Percentiles rank a stretch among this genome's conserved stretches.
phyloP scores from a whole-genome alignment of 1,139 yeast genomes.

The Suhomyces coccinellae region DNA sequence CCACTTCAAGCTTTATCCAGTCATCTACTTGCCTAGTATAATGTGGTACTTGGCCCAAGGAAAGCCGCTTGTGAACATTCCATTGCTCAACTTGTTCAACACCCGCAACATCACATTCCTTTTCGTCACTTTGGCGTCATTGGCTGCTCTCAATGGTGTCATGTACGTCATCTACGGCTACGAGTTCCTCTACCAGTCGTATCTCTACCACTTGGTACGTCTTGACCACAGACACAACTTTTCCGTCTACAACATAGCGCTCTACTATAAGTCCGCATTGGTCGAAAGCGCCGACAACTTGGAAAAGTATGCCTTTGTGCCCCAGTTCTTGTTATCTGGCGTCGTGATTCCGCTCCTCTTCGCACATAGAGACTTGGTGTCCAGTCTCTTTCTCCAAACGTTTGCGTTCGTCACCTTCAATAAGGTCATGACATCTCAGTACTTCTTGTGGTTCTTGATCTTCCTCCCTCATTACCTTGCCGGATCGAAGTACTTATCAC shows the following conservation, averaged over 20 bases:
- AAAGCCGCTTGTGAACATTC: conserved; percentile 26
- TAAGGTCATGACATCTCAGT: conserved; percentile 92
- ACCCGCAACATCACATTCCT: conserved; percentile 47
- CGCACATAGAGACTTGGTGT: conserved; percentile 54
- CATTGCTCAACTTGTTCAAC: conserved; percentile 43
- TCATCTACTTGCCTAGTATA: conserved; percentile 71
- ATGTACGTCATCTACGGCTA: conserved; percentile 73
- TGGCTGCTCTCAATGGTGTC: conserved; percentile 45
- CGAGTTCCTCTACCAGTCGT: conserved; percentile 77
- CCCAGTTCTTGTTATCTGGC: conserved; percentile 68
- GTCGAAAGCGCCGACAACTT: conserved; percentile 15
- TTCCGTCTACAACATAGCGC: conserved; percentile 75
- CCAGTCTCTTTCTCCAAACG: conserved; percentile 82
- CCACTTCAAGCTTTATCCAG: conserved; percentile 89
- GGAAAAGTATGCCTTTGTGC: conserved; percentile 70
- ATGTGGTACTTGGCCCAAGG: conserved; percentile 29
- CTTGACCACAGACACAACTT: conserved; percentile 95
- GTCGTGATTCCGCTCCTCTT: conserved; percentile 60
- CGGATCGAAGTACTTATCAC: conserved; percentile 35
- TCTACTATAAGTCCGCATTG: conserved; percentile 65
- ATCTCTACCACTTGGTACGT: conserved; percentile 77
- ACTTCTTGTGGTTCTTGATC: conserved; percentile 90
- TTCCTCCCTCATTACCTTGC: conserved; percentile 72
- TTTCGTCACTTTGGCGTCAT: conserved; percentile 40
- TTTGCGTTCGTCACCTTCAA: conserved; percentile 87